Base-by-base conservation (phyloP, 352 stramenopile genomes). In the Blastocystis sp. region DNA sequence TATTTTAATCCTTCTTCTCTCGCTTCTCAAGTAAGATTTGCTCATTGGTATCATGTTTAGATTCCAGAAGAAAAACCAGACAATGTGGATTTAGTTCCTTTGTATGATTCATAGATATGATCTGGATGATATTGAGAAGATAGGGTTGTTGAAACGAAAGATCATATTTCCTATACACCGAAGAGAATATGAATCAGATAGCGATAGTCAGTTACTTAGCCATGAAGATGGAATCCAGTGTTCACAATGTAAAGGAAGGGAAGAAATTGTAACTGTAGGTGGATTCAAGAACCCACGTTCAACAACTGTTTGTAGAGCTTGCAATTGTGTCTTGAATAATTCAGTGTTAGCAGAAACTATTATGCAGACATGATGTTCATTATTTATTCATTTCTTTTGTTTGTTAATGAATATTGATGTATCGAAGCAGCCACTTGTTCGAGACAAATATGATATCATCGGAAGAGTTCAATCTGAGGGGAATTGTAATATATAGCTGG, bases 401-500 rank as follows among this genome's bases (percentile, higher is more conserved):
- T n/a, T 56, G n/a, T 33, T 48, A 17, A 88, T 88, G 77, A 66
- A 88, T 88, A 33, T 35, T 19, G 7, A 33, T 51, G 27, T 37
- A 5, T 24, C 9, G 3, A 51, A 27, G 24, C 22, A 27, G 22
- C 77, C 27, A 22, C 51, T 24, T 56, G 54, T 88, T 30, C 44
- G 68, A 37, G 77, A 88, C 19, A n/a, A 33, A 44, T 88, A 88
- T 59, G 53, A 68, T 17, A 77, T 88, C 24, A 24, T 88, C 19
- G 77, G 77, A 51, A 81, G 58, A 40, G 77, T 88, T 56, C 42
- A 33, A 6, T 22, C 33, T 62, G 11, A 7, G 15, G 4, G 17
- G 37, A n/a, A 37, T 11, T 48, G 7, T 95, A 82, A 77, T 95
- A 93, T 92, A 78, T 95, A 96, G 91, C 94, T 96, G 66, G 94